phyloP scores from a whole-genome alignment of 805 yeast species.

The Monosporozyma siamensis region DNA sequence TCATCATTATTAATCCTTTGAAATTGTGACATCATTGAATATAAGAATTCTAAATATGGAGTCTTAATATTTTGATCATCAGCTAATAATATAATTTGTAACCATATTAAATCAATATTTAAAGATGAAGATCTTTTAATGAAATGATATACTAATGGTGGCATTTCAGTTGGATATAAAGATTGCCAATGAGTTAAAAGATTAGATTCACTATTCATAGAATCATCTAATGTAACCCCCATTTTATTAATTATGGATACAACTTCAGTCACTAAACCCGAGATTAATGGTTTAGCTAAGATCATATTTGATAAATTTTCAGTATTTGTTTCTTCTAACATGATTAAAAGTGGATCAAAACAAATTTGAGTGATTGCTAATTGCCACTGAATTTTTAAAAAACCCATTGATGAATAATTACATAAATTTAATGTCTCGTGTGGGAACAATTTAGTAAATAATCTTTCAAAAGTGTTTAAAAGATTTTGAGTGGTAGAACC shows the following conservation, averaged over 20 bases:
- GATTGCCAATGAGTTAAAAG: constrained; percentile 46
- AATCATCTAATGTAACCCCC: constrained; percentile 65
- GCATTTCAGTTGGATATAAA: constrained; percentile 39
- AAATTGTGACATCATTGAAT: constrained; percentile 65
- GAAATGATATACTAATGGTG: constrained; percentile 59
- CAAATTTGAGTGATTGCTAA: constrained; percentile 71
- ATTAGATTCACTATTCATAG: constrained; percentile 53
- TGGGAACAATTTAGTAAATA: constrained; percentile 27
- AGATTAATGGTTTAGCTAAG: constrained; percentile 73
- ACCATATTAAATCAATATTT: constrained; percentile 63
- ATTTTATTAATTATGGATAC: constrained; percentile 63
- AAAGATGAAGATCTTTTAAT: constrained; percentile 43
- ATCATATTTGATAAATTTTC: constrained; percentile 51
- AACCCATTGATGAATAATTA: constrained; percentile 34
- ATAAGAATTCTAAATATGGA: constrained; percentile 82
- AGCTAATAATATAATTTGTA: constrained; percentile 84
- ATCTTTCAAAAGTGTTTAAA: constrained; percentile 24
- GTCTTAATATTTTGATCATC: constrained; percentile 81
- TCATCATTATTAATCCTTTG: constrained; percentile 39
- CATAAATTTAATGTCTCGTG: constrained; percentile 33
- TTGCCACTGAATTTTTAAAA: constrained; percentile 73
- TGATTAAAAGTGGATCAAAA: constrained; percentile 63
- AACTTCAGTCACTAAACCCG: constrained; percentile 71
- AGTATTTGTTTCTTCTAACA: constrained; percentile 66
- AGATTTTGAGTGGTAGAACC: constrained; percentile 14